A percentile compares a stretch with the other conserved stretches of the same genome.
Conservation (phyloP, 345 rosid genomes). For the Sisymbrium irio region DNA sequence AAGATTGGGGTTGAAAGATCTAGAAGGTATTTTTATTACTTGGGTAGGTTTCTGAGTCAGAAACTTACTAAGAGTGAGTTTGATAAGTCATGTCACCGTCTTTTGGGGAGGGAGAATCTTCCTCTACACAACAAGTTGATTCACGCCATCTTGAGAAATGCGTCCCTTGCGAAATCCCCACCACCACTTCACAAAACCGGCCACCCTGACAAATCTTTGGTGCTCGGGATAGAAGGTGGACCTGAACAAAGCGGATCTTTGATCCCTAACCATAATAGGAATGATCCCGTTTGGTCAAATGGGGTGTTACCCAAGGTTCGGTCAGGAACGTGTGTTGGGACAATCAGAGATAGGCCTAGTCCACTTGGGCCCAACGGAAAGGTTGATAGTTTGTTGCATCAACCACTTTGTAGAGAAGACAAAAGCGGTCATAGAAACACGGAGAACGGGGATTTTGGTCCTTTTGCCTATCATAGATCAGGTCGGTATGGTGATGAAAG, state of each 20-base stretch:
- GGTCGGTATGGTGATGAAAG: conserved; percentile 54
- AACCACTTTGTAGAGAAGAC: conserved; percentile 51
- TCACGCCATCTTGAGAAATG: conserved; percentile 74
- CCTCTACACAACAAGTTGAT: conserved; percentile 85
- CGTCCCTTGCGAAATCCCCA: conserved; percentile 61
- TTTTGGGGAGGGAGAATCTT: conserved; percentile 88
- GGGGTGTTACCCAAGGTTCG: conserved; percentile 73
- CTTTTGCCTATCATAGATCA: conserved; percentile 66
- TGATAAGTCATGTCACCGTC: conserved; percentile 66
- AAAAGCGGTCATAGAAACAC: conserved; percentile 37
- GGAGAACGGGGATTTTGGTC: conserved; percentile 67
- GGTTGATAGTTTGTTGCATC: conserved; percentile 56
- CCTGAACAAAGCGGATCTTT: conserved; percentile 45
- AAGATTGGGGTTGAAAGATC: conserved; percentile 86
- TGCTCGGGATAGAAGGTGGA: conserved; percentile 48
- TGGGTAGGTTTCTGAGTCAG: conserved; percentile 81
- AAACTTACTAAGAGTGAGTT: conserved; percentile 84
- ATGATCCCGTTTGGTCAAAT: conserved; percentile 62
- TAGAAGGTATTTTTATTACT: conserved; percentile 65
- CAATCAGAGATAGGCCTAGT: conserved; percentile 70
- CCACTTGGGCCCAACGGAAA: conserved; percentile 85
- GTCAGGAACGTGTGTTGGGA: conserved; percentile 63
- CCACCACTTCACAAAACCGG: conserved; percentile 64
- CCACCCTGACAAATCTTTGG: conserved; percentile 45
- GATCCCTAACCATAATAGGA: conserved; percentile 58